Conservation (phyloP, 352 stramenopile species). For the Globisporangium uncinulatum region DNA sequence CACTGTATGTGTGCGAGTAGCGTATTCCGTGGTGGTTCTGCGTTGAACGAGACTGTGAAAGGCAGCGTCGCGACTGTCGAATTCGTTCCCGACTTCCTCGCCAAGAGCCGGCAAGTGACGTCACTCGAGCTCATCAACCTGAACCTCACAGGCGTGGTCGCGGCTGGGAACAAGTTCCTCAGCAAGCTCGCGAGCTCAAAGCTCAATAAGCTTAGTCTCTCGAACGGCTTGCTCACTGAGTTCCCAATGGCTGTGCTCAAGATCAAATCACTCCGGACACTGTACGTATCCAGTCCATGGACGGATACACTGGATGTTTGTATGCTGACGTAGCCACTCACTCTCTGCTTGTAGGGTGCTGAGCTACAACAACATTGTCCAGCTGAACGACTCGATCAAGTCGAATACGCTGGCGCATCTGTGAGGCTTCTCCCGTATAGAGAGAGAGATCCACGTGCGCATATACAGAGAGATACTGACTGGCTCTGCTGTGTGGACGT, state of each 20-base stretch:
- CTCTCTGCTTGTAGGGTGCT: neutral
- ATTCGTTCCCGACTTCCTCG: constrained; percentile 2
- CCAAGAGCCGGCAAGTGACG: neutral
- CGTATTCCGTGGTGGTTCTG: neutral
- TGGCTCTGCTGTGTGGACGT: neutral
- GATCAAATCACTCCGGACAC: constrained; percentile 2
- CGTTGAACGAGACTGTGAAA: neutral
- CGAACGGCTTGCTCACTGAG: constrained; percentile 3
- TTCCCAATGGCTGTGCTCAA: constrained; percentile 4
- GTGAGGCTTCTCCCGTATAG: neutral
- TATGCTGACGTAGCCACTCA: neutral
- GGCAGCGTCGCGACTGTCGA: constrained; percentile 2
- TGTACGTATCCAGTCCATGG: neutral
- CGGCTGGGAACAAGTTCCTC: neutral
- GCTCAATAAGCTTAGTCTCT: constrained; percentile 4
- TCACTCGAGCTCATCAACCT: constrained; percentile 5
- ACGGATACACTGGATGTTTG: neutral
- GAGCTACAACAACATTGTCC: constrained; percentile 5
- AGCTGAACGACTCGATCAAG: constrained; percentile 3
- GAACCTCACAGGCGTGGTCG: neutral
- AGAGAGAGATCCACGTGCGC: no score
- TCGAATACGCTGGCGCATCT: neutral
- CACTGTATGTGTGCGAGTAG: neutral
- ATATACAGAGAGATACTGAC: no score
- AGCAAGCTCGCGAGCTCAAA: constrained; percentile 1